Evolutionary conservation across 2,329 filamentous ascomycete genomes (phyloP), one percentile per base, ranked within the genome.

Genomic region (Arthroderma sp.): DNA sequence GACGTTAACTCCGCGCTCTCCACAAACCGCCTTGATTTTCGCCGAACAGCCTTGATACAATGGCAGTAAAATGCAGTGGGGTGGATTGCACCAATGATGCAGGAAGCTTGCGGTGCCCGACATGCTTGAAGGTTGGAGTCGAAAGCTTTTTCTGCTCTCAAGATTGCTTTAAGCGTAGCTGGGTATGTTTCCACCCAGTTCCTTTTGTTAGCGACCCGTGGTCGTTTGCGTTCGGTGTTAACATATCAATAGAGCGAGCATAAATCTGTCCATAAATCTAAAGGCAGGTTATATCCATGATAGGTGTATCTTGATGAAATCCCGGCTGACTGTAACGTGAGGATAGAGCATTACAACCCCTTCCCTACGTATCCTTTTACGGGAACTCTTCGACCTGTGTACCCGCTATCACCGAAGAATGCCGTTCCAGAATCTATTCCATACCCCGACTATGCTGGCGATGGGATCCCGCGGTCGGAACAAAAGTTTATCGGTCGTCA

Each of bases 141-240:
- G 86, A 91, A 59, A 94, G 86, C 69, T 95, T 80, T 68, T 98
- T 96, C 70, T 98, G 91, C 71, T 87, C 87, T 29, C 91, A 98
- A 66, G 91, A 96, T 56, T 98, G 91, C 72, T 98, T 98, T 70
- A 96, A 95, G 74, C 82, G 80, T 66, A 98, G 87, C 72, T 98
- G 91, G 91, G 91, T 96, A 79, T 56, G 55, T 51, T 55, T 55
- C 57, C 56, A 50, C 3, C 15, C 15, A 22, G 3, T 22, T 22
- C 15, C 15, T 22, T 22, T 22, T 22, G 15, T 22, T 22, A 3
- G 15, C 15, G 15, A 22, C 15, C 15, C 43, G 42, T 10, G n/a
- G 27, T 22, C 42, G 10, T 28, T 22, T 9, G 31, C 36, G 30
- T 4, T 9, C 41, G 34, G 5, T 29, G 36, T 44, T 49, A 39